Evolutionary conservation across 2,329 filamentous ascomycete species (phyloP).

Genomic region (Phialemoniopsis sp.): DNA sequence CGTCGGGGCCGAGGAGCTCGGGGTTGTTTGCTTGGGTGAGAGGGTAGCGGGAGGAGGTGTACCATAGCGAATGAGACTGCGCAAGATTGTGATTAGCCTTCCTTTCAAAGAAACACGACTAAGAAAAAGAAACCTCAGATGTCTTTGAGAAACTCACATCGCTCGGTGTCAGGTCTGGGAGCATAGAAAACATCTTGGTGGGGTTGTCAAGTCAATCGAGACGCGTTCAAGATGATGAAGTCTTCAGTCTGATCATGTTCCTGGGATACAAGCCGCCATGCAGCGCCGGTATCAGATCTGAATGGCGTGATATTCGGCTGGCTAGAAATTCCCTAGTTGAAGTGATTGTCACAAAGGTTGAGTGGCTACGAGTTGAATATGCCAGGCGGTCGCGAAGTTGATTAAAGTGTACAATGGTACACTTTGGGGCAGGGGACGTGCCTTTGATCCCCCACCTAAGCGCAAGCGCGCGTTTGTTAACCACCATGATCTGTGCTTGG

Average conservation of each 20-base stretch:
- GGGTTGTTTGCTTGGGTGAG: slow-evolving; percentile 7
- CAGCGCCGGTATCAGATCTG: neutral
- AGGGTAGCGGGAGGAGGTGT: slow-evolving; percentile 58
- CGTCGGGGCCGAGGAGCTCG: slow-evolving; percentile 9
- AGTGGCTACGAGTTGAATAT: neutral
- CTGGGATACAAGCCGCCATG: neutral
- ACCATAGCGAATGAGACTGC: slow-evolving; percentile 72
- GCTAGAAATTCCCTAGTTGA: neutral
- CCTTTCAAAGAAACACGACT: too few species aligned
- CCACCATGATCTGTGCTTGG: too few species aligned
- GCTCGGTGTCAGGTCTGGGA: slow-evolving; percentile 65
- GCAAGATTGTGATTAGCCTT: too few species aligned
- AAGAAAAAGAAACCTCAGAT: too few species aligned
- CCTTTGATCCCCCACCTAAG: too few species aligned
- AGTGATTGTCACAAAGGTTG: neutral
- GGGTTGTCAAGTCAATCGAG: neutral
- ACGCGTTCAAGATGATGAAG: neutral
- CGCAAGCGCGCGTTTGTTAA: too few species aligned
- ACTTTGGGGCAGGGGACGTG: too few species aligned
- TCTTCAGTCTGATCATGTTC: too few species aligned
- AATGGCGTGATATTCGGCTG: neutral
- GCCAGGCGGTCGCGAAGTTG: neutral
- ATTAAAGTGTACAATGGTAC: too few species aligned
- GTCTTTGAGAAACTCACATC: slow-evolving; percentile 63
- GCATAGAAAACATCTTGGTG: slow-evolving; percentile 52